phyloP scores from a whole-genome alignment of 1,284 basidiomycete genomes.

The Lentinula novae-zelandiae region DNA sequence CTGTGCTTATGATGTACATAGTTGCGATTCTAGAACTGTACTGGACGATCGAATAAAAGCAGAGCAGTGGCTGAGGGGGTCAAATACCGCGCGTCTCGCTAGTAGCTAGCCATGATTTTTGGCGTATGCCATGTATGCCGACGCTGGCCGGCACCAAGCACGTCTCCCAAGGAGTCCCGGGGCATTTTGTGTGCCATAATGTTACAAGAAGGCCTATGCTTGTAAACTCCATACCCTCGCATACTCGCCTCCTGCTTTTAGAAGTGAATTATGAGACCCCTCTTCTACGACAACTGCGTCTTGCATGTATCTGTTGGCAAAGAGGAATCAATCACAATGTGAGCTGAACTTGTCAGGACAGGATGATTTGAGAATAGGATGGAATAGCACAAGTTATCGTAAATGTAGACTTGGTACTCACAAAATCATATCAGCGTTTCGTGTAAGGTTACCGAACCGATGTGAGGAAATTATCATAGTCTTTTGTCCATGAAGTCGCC shows the following conservation, averaged over 20 bases:
- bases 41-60: no score
- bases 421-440: slow-evolving; percentile 64
- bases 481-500: slow-evolving; percentile 54
- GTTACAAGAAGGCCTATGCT: slow-evolving; percentile 50
- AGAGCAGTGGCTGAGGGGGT: no score
- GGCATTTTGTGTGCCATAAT: neutral
- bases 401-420: slow-evolving; percentile 19
- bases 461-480: slow-evolving; percentile 75
- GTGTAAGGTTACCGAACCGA: slow-evolving; percentile 63
- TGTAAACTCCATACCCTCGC: slow-evolving; percentile 62
- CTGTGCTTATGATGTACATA: no score
- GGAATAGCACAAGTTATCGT: no score
- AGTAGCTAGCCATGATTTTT: no score
- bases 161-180: no score
- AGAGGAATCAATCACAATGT: neutral
- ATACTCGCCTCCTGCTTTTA: slow-evolving; percentile 52
- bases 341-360: neutral
- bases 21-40: no score
- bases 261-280: slow-evolving; percentile 55
- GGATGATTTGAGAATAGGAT: no score
- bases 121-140: no score
- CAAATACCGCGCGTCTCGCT: no score
- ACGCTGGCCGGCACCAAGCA: no score
- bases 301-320: slow-evolving; percentile 51
- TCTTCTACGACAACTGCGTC: slow-evolving; percentile 50